phyloP scores from a whole-genome alignment of 1,284 basidiomycete species.

The Phellopilus nigrolimitatus region DNA sequence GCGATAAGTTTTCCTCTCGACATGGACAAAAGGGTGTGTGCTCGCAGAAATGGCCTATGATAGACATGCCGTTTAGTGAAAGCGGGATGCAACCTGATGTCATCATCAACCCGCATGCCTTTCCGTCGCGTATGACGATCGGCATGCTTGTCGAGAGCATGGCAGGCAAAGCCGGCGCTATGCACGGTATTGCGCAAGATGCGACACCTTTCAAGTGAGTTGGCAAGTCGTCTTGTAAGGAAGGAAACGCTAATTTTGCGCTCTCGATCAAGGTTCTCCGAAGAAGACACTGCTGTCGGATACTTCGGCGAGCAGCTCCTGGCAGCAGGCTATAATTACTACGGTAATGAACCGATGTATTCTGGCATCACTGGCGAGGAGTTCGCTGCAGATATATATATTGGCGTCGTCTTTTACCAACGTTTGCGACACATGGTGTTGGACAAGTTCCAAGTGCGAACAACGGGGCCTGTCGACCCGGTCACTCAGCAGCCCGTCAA shows the following conservation, averaged over 20 bases:
- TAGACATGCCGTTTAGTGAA: conserved; percentile 99
- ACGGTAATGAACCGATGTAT: conserved; percentile 99
- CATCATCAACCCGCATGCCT: conserved; percentile 99
- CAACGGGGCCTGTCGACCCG: conserved; percentile 94
- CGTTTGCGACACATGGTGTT: conserved; percentile 98
- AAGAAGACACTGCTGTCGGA: conserved; percentile 92
- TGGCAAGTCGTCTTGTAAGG: too few species aligned
- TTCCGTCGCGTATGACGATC: conserved; percentile 99
- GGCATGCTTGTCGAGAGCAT: conserved; percentile 99
- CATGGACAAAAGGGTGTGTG: conserved; percentile 99
- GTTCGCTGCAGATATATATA: conserved; percentile 97
- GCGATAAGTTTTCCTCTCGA: conserved; percentile 98
- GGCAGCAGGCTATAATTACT: conserved; percentile 96
- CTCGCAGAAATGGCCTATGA: conserved; percentile 96
- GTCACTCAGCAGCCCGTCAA: conserved; percentile 97
- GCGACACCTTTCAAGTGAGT: conserved; percentile 93
- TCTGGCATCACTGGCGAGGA: conserved; percentile 98
- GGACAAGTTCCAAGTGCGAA: conserved; percentile 99
- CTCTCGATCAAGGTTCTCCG: conserved; percentile 96
- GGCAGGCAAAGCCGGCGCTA: conserved; percentile 96
- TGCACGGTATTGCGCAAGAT: conserved; percentile 98
- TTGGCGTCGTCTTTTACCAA: conserved; percentile 98
- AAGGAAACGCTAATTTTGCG: too few species aligned
- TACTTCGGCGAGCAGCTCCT: conserved; percentile 97
- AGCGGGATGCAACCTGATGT: conserved; percentile 99